Base-by-base conservation (phyloP, 2,329 filamentous ascomycete genomes). In the Coniochaeta sp. region DNA sequence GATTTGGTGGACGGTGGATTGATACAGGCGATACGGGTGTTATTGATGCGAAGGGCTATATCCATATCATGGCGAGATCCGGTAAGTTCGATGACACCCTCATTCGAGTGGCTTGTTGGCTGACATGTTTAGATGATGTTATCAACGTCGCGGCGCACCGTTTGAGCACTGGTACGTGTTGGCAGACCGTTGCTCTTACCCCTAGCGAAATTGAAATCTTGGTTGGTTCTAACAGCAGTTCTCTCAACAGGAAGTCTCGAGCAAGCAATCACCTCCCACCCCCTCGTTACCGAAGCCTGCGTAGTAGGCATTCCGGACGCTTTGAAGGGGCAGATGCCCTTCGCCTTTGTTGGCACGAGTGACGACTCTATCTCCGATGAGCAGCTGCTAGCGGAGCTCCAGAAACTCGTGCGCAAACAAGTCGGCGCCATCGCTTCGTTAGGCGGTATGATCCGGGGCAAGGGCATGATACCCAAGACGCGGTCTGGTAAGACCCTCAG, bases 131-230 rank as follows among this genome's bases (percentile, higher is more conserved):
- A 68, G 93, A 97, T 75, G 93, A 97, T 72, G 89, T 97, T 62
- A 92, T 97, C 70, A 97, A 97, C 70, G 93, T 96, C n/a, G 93
- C 92, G 44, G 92, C 93, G 5, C 93, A 97, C 76, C 85, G 93
- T 16, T 87, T 97, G 62, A 93, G 89, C 64, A 96, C 92, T 12
- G 91, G 89, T 89, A 78, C 67, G 80, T 72, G 57, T 50, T n/a
- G 5, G 4, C 42, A 12, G 22, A 47, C 38, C n/a, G 5, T 42
- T 14, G 4, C 38, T 4, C 40, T 14, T 40, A 34, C 42, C 44
- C 38, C 55, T 44, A n/a, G 50, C 24, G 42, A 58, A 24, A 24
- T 6, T 34, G 14, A 36, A 36, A 12, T 12, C 34, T 14, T 14
- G 34, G 10, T 12, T 36, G 34, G 10, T 52, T 16, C 59, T 57